phyloP scores from a whole-genome alignment of 768 basidiomycete species.

The Hirschioporus abietinus region DNA sequence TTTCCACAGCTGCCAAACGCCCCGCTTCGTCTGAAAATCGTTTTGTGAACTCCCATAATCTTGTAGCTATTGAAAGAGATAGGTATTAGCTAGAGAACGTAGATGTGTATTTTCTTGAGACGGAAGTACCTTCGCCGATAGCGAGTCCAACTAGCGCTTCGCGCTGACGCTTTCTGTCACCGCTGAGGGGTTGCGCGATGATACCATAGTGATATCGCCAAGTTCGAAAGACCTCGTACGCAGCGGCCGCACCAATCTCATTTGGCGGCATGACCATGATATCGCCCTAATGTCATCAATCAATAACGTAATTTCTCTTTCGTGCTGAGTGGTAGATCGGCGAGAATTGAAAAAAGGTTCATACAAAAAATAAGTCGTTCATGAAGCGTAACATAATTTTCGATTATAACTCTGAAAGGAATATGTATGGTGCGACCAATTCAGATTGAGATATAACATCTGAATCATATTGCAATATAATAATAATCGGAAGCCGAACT shows the following conservation, averaged over 20 bases:
- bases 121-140: conserved; percentile 58
- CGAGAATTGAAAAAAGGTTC: too few species aligned
- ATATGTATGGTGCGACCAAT: too few species aligned
- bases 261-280: conserved; percentile 45
- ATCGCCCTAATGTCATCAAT: conserved; percentile 37
- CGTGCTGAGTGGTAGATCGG: conserved; percentile 2
- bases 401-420: too few species aligned
- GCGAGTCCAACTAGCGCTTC: conserved; percentile 66
- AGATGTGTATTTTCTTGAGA: neutral
- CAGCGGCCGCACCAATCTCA: conserved; percentile 75
- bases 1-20: conserved; percentile 49
- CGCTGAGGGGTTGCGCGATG: conserved; percentile 46
- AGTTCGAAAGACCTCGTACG: conserved; percentile 68
- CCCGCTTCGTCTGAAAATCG: conserved; percentile 40
- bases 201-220: conserved; percentile 54
- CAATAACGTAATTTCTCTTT: conserved; percentile 5
- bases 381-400: too few species aligned
- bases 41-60: conserved; percentile 47
- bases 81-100: neutral
- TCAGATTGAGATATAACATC: too few species aligned
- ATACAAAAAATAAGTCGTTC: too few species aligned
- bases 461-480: too few species aligned
- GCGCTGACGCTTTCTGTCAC: conserved; percentile 54
- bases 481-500: too few species aligned
- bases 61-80: conserved; percentile 36